A percentile compares a stretch with the other conserved stretches of the same genome.
Conservation (phyloP, 73 alveolate genomes). For the Stentor coeruleus region DNA sequence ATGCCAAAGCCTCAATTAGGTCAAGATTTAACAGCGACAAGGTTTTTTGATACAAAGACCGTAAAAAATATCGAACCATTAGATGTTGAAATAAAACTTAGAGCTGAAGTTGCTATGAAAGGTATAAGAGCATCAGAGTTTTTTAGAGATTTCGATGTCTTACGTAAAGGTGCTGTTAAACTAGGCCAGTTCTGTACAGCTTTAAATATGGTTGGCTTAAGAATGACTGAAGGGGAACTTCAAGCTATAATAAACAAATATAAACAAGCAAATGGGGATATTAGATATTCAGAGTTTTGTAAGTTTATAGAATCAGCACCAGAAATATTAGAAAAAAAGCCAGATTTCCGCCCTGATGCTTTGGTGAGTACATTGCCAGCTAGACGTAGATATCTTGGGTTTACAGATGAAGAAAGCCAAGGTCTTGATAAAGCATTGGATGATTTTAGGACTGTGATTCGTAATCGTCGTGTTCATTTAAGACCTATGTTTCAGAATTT, state of each 20-base stretch:
- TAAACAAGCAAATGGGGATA: conserved; percentile 52
- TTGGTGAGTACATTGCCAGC: conserved; percentile 56
- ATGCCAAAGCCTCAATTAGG: conserved; percentile 36
- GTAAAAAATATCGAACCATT: conserved; percentile 26
- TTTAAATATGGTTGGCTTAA: conserved; percentile 69
- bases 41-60: conserved; percentile 37
- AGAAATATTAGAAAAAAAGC: conserved; percentile 70
- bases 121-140: conserved; percentile 83
- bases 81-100: conserved; percentile 79
- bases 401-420: conserved; percentile 58
- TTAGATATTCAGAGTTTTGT: conserved; percentile 69
- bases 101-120: conserved; percentile 81
- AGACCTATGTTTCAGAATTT: conserved; percentile 83
- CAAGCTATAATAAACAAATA: conserved; percentile 61
- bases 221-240: conserved; percentile 75
- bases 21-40: conserved; percentile 44
- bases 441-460: conserved; percentile 58
- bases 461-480: conserved; percentile 61
- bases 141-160: conserved; percentile 83
- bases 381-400: conserved; percentile 62
- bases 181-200: conserved; percentile 64
- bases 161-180: conserved; percentile 84
- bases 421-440: conserved; percentile 43
- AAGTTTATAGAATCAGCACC: conserved; percentile 70
- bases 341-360: conserved; percentile 57